Evolutionary conservation across 208 protist species (phyloP).

Genomic region (Acanthamoeba healyi): DNA sequence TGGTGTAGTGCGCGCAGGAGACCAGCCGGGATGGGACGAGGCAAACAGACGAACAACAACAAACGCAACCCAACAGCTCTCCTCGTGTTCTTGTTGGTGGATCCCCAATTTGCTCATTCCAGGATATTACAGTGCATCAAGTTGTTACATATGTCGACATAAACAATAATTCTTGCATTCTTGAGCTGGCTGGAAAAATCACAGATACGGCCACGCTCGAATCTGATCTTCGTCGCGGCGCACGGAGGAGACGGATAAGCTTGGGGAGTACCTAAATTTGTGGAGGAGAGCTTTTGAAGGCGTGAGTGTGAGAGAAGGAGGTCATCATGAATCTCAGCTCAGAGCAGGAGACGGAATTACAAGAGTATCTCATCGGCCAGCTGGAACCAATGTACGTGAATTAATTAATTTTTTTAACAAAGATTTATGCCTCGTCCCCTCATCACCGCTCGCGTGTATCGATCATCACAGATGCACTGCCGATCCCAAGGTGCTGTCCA

Average conservation of each 20-base stretch:
- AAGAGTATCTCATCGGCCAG: neutral
- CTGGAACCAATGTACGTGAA: constrained; percentile 38
- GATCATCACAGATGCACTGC: constrained; percentile 22
- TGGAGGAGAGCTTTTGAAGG: too few relatives aligned
- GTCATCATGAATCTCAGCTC: constrained; percentile 33
- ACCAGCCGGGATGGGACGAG: neutral
- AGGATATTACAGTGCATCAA: neutral
- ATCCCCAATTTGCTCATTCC: neutral
- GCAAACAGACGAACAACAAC: neutral
- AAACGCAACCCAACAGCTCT: neutral
- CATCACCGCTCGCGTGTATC: too few relatives aligned
- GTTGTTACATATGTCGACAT: neutral
- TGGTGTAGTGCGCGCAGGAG: too few relatives aligned
- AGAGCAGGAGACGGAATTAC: constrained; percentile 34
- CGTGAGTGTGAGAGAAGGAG: too few relatives aligned
- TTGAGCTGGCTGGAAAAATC: neutral
- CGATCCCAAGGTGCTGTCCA: constrained; percentile 41
- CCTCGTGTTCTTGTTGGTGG: too few relatives aligned
- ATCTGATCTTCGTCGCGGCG: too few relatives aligned
- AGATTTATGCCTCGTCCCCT: neutral
- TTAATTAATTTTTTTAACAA: neutral
- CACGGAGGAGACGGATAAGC: too few relatives aligned
- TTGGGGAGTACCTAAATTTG: too few relatives aligned
- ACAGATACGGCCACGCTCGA: neutral
- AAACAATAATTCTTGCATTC: neutral